phyloP scores from a whole-genome alignment of 2,329 filamentous ascomycete genomes.

The Penicillium sp. region DNA sequence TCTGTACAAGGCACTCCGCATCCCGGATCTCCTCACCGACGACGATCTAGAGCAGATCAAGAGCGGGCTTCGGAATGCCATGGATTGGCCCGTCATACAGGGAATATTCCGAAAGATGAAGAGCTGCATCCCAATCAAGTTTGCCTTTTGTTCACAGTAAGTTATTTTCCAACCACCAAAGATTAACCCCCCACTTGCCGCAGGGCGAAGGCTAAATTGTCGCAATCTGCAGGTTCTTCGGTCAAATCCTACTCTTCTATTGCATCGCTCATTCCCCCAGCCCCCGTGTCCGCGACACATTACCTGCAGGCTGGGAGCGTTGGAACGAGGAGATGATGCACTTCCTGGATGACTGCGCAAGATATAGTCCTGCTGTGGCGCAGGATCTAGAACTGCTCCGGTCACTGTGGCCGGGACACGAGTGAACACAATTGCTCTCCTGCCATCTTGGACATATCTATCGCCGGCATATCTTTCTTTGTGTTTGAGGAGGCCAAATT shows the following conservation, averaged over 20 bases:
- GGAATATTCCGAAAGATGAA: constrained; percentile 48
- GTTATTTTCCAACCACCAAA: constrained; percentile 7
- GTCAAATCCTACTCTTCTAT: constrained; percentile 48
- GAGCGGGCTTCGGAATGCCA: constrained; percentile 44
- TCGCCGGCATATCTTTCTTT: neutral
- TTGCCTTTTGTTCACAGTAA: constrained; percentile 47
- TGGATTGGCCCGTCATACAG: constrained; percentile 46
- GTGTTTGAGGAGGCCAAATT: neutral
- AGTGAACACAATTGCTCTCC: constrained; percentile 1
- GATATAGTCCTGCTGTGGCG: constrained; percentile 43
- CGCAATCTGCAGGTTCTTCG: constrained; percentile 39
- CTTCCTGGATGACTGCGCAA: constrained; percentile 45
- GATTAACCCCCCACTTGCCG: too few relatives aligned
- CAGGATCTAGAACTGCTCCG: constrained; percentile 45
- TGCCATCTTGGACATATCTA: neutral
- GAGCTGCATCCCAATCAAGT: constrained; percentile 48
- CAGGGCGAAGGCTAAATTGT: too few relatives aligned
- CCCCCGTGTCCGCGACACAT: constrained; percentile 36
- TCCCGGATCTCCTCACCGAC: constrained; percentile 40
- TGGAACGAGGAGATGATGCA: constrained; percentile 48
- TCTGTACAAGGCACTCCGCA: constrained; percentile 48
- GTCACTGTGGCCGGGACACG: constrained; percentile 29
- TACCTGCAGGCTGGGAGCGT: constrained; percentile 45
- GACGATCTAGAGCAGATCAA: constrained; percentile 46
- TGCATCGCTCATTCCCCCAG: constrained; percentile 45